Evolutionary conservation across 1,139 yeast genomes (phyloP).

Genomic region (Diutina rugosa): DNA sequence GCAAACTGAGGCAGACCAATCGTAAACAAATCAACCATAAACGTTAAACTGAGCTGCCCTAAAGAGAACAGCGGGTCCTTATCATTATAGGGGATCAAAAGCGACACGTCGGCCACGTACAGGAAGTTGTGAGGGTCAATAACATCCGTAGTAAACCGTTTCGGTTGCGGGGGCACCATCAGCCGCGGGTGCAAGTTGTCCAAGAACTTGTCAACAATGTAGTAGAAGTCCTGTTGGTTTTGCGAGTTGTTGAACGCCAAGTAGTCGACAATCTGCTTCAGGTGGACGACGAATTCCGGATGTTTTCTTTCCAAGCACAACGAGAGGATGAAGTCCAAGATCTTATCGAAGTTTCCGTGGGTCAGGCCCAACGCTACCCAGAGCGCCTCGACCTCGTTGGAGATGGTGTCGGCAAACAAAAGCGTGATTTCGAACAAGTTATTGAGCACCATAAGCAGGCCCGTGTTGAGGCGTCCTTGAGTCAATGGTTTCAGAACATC

Average conservation of each 20-base stretch:
- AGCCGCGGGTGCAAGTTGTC: constrained; percentile 66
- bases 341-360: constrained; percentile 55
- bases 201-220: constrained; percentile 52
- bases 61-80: constrained; percentile 73
- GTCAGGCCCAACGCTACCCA: constrained; percentile 87
- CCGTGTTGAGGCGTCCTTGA: constrained; percentile 16
- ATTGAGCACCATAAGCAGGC: constrained; percentile 65
- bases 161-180: constrained; percentile 62
- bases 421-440: constrained; percentile 80
- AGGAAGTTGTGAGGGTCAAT: background rate
- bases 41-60: constrained; percentile 78
- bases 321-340: constrained; percentile 56
- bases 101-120: constrained; percentile 62
- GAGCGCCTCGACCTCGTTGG: constrained; percentile 81
- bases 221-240: constrained; percentile 42
- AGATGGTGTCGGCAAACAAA: constrained; percentile 56
- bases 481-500: background rate
- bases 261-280: constrained; percentile 72
- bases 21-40: constrained; percentile 70
- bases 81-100: constrained; percentile 41
- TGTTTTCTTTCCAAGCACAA: constrained; percentile 63
- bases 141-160: background rate
- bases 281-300: constrained; percentile 61
- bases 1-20: constrained; percentile 44
- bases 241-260: constrained; percentile 28